A percentile compares a stretch with the other conserved stretches of the same genome.
These are phyloP conservation scores for Stagonosporopsis cucurbitacearum DNA, from an alignment of 2,329 filamentous ascomycete species.

Conservation along the genomic window DNA sequence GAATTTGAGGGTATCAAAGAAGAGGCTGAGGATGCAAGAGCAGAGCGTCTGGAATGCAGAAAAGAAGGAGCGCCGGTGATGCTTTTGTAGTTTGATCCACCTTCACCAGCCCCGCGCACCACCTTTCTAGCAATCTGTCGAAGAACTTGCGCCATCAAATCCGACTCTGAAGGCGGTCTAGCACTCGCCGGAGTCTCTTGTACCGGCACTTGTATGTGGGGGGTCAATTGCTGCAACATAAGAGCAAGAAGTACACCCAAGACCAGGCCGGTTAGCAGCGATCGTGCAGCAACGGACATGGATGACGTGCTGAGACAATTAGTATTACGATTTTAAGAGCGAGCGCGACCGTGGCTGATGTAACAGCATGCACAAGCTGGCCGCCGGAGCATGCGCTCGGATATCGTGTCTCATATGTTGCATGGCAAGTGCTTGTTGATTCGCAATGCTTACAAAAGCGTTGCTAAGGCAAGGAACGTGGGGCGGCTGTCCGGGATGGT, in stretches of 20 bases:
- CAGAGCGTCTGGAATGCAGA: conserved; percentile 10
- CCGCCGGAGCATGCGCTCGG: neutral
- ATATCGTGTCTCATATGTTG: conserved; percentile 4
- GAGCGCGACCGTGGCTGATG: neutral
- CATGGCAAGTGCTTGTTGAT: conserved; percentile 4
- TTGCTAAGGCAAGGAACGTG: conserved; percentile 6
- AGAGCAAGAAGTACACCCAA: conserved; percentile 37
- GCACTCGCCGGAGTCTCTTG: conserved; percentile 8
- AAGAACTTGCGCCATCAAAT: conserved; percentile 42
- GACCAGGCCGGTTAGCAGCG: conserved; percentile 33
- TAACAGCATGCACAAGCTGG: neutral
- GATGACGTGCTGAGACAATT: conserved; percentile 17
- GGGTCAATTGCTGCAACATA: conserved; percentile 31
- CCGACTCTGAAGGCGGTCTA: conserved; percentile 22
- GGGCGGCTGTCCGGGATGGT: conserved; percentile 5
- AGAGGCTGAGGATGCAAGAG: conserved; percentile 13
- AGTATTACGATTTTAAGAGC: conserved; percentile 13
- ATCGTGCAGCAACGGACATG: conserved; percentile 27
- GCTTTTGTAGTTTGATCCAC: conserved; percentile 32
- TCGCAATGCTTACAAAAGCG: conserved; percentile 9
- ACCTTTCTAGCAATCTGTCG: conserved; percentile 41
- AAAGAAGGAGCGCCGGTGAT: conserved; percentile 12
- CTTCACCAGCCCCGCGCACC: conserved; percentile 20
- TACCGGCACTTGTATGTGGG: conserved; percentile 27
- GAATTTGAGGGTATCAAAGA: conserved; percentile 14